Percentiles rank a stretch among this genome's conserved stretches.
Conservation (phyloP, 2,329 filamentous ascomycete genomes). For the Calonectria pseudoreteaudii region DNA sequence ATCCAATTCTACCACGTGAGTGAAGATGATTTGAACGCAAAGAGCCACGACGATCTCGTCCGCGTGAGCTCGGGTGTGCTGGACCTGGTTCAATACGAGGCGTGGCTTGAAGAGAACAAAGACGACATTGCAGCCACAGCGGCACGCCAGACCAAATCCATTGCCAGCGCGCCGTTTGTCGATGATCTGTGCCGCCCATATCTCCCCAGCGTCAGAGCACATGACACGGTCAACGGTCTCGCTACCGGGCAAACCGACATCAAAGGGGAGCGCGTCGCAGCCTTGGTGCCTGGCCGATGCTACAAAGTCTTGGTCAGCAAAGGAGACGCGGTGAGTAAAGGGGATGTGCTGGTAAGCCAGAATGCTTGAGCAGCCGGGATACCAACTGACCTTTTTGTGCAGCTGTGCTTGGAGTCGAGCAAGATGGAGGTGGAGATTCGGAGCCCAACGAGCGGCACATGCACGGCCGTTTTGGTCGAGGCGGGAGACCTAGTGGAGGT, state of each 20-base stretch:
- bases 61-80: constrained; percentile 41
- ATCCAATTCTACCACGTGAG: constrained; percentile 47
- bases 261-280: constrained; percentile 42
- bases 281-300: constrained; percentile 50
- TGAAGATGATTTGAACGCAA: constrained; percentile 44
- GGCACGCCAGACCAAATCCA: constrained; percentile 38
- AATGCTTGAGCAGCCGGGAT: not conserved
- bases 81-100: constrained; percentile 47
- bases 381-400: constrained; percentile 3
- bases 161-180: constrained; percentile 44
- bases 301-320: constrained; percentile 47
- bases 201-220: constrained; percentile 22
- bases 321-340: constrained; percentile 40
- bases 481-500: constrained; percentile 46
- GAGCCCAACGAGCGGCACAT: constrained; percentile 43
- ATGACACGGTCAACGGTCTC: not conserved
- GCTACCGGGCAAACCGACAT: not conserved
- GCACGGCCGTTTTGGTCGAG: constrained; percentile 40
- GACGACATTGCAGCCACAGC: constrained; percentile 38
- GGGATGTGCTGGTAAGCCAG: constrained; percentile 44
- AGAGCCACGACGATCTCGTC: constrained; percentile 40
- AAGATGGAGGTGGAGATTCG: constrained; percentile 53
- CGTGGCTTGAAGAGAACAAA: constrained; percentile 46
- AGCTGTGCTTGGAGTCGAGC: constrained; percentile 50
- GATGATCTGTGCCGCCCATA: constrained; percentile 45